A percentile compares a stretch with the other conserved stretches of the same genome.
Conservation (phyloP, 108 stramenopile genomes). For the Stephanodiscus minutulus region DNA sequence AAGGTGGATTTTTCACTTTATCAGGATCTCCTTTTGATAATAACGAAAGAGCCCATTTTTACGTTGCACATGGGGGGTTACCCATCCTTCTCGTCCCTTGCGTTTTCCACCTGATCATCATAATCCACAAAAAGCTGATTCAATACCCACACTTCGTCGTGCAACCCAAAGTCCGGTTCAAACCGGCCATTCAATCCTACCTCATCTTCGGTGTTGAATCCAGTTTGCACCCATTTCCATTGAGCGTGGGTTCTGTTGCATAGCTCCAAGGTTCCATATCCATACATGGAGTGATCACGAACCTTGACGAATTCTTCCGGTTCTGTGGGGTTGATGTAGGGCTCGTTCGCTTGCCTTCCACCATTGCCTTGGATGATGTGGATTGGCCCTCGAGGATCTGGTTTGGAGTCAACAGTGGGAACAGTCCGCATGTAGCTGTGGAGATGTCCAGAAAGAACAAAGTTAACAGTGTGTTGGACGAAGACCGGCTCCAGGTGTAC, state of each 20-base stretch:
- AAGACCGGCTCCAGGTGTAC: slow-evolving; percentile 84
- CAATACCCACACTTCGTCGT: slow-evolving; percentile 34
- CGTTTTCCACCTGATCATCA: slow-evolving; percentile 10
- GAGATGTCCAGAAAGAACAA: slow-evolving; percentile 89
- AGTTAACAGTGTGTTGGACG: slow-evolving; percentile 79
- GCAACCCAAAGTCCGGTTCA: slow-evolving; percentile 18
- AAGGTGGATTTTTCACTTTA: no score
- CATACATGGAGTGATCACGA: slow-evolving; percentile 85
- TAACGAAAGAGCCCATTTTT: no score
- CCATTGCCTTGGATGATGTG: slow-evolving; percentile 94
- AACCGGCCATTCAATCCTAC: slow-evolving; percentile 7
- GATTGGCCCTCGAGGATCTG: slow-evolving; percentile 61
- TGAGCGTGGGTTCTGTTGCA: slow-evolving; percentile 72
- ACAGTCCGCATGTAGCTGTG: slow-evolving; percentile 89
- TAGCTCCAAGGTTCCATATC: slow-evolving; percentile 79
- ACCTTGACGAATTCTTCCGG: slow-evolving; percentile 83
- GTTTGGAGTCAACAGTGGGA: slow-evolving; percentile 55
- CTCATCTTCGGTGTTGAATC: slow-evolving; percentile 17
- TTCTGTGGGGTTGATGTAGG: slow-evolving; percentile 52
- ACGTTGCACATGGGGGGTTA: not conserved
- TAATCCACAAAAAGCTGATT: slow-evolving; percentile 35
- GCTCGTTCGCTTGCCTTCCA: slow-evolving; percentile 84
- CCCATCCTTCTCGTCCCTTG: not conserved
- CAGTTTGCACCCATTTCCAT: slow-evolving; percentile 75
- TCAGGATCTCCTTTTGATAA: no score